Conservation (phyloP, 139 green algal species). For the Coelastrella sp. region DNA sequence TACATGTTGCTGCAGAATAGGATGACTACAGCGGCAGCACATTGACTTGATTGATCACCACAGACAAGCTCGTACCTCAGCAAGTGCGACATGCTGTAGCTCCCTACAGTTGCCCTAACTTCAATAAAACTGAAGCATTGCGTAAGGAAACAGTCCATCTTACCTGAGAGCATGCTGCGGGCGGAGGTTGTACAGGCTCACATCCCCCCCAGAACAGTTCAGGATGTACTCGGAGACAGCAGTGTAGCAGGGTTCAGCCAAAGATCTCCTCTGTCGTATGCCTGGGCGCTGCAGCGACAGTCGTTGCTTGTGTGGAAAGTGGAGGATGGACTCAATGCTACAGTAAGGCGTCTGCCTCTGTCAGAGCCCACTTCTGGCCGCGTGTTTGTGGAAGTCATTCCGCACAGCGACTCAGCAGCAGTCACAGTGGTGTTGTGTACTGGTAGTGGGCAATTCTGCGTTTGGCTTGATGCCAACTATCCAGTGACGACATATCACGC, state of each 20-base stretch:
- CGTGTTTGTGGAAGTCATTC: constrained; percentile 28
- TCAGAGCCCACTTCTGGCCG: constrained; percentile 15
- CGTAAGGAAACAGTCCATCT: too few species aligned
- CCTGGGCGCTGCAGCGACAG: constrained; percentile 38
- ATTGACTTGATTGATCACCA: too few species aligned
- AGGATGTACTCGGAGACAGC: constrained; percentile 22
- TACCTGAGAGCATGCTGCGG: too few species aligned
- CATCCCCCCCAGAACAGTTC: constrained; percentile 16
- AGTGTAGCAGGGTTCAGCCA: background rate
- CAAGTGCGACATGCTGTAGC: too few species aligned
- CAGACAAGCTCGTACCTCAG: too few species aligned
- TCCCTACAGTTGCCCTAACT: too few species aligned
- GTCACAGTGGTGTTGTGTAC: constrained; percentile 46
- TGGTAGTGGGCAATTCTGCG: constrained; percentile 34
- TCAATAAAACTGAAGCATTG: too few species aligned
- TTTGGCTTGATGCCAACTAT: constrained; percentile 48
- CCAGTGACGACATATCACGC: constrained; percentile 13
- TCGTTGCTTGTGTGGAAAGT: constrained; percentile 38
- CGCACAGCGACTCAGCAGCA: constrained; percentile 26
- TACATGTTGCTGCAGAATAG: too few species aligned
- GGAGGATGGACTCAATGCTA: constrained; percentile 25
- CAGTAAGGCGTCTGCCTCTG: constrained; percentile 36
- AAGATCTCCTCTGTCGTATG: background rate
- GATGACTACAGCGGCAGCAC: too few species aligned
- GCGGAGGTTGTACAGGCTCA: constrained; percentile 32